phyloP scores from a whole-genome alignment of 2,329 filamentous ascomycete species.

The Ramichloridium luteum region DNA sequence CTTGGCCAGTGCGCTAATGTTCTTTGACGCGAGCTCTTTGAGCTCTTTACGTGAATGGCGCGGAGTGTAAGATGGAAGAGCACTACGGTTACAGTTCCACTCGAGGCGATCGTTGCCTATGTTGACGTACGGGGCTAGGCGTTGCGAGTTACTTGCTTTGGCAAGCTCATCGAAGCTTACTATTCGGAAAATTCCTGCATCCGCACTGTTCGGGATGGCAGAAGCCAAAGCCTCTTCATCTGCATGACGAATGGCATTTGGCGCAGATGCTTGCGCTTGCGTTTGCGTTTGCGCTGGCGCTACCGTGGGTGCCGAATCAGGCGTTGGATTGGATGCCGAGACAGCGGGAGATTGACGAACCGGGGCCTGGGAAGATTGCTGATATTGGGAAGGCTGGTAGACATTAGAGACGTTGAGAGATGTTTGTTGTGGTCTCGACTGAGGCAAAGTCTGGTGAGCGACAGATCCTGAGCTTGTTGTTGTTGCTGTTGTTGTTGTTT shows the following conservation, averaged over 20 bases:
- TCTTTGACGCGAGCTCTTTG: slow-evolving; percentile 30
- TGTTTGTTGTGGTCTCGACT: too few species aligned
- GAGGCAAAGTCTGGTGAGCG: too few species aligned
- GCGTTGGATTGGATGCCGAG: too few species aligned
- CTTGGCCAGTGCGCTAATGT: slow-evolving; percentile 29
- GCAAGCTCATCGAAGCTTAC: slow-evolving; percentile 30
- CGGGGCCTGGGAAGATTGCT: too few species aligned
- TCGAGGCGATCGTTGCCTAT: slow-evolving; percentile 32
- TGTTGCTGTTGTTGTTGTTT: too few species aligned
- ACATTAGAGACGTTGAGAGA: too few species aligned
- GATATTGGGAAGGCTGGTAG: too few species aligned
- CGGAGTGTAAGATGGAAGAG: slow-evolving; percentile 30
- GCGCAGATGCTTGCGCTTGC: not conserved
- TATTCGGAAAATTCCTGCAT: slow-evolving; percentile 29
- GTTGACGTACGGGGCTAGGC: slow-evolving; percentile 33
- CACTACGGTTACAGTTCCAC: slow-evolving; percentile 33
- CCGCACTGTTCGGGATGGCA: slow-evolving; percentile 19
- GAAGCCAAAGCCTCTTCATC: slow-evolving; percentile 18
- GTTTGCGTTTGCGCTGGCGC: too few species aligned
- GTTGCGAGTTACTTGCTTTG: slow-evolving; percentile 32
- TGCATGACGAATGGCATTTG: slow-evolving; percentile 7
- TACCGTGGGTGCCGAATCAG: too few species aligned
- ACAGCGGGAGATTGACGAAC: too few species aligned
- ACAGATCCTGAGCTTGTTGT: too few species aligned
- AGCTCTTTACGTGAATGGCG: slow-evolving; percentile 37